Evolutionary conservation across 352 stramenopile species (phyloP).

Genomic region (Globisporangium perplexum): DNA sequence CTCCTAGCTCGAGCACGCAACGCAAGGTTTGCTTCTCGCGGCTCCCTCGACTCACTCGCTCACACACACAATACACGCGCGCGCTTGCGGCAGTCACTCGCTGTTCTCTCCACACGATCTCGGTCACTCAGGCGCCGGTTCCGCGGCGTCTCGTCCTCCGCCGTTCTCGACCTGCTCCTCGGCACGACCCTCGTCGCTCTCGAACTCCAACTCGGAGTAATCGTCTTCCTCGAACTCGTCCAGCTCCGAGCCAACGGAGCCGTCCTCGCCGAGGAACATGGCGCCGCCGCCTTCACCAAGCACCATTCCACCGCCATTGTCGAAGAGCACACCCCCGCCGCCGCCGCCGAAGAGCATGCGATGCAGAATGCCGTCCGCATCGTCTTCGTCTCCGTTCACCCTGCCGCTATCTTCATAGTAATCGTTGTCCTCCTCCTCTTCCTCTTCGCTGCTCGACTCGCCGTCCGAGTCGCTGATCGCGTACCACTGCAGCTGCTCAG

Average conservation of each 20-base stretch:
- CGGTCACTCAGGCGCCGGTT: not conserved
- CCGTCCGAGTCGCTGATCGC: constrained; percentile 44
- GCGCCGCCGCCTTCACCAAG: not conserved
- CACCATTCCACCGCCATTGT: constrained; percentile 2
- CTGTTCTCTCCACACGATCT: not conserved
- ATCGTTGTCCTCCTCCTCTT: constrained; percentile 2
- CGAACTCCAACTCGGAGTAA: not conserved
- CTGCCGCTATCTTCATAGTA: not conserved
- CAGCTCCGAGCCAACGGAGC: constrained; percentile 2
- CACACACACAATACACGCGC: not conserved
- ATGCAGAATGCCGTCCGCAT: constrained; percentile 3
- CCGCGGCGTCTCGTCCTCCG: not conserved
- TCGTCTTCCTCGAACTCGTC: constrained; percentile 14
- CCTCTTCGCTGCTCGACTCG: constrained; percentile 9
- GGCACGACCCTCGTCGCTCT: constrained; percentile 6
- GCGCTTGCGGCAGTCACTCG: no score
- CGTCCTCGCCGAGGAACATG: not conserved
- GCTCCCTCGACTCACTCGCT: not conserved
- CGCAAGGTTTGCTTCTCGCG: not conserved
- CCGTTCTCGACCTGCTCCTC: not conserved
- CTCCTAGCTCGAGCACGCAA: not conserved
- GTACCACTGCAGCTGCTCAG: constrained; percentile 42
- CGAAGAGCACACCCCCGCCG: not conserved
- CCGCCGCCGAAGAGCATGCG: constrained; percentile 3
- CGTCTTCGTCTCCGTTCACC: not conserved